These are phyloP conservation scores for Aspergillus viridinutans DNA, from an alignment of 2,329 filamentous ascomycete genomes.

Conservation along the genomic window DNA sequence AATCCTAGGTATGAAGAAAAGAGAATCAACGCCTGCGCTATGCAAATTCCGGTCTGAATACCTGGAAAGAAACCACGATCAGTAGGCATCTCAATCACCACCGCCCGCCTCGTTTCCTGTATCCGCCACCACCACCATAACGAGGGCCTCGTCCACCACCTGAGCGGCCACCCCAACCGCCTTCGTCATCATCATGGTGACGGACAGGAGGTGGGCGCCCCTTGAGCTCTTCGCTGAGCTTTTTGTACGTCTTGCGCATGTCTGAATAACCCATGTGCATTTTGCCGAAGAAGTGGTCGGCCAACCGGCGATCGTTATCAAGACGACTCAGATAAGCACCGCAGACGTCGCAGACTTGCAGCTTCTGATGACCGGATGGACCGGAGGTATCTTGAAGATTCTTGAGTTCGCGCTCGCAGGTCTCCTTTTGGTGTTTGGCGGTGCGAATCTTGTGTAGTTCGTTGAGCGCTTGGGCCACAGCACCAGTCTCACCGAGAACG, in stretches of 20 bases:
- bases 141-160: constrained; percentile 40
- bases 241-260: constrained; percentile 90
- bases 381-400: constrained; percentile 86
- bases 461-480: constrained; percentile 75
- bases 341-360: constrained; percentile 98
- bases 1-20: constrained; percentile 23
- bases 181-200: constrained; percentile 53
- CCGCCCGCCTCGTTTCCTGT: constrained; percentile 41
- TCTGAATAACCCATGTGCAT: constrained; percentile 98
- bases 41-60: constrained; percentile 28
- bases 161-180: constrained; percentile 43
- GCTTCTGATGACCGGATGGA: constrained; percentile 91
- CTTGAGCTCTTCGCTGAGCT: constrained; percentile 82
- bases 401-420: constrained; percentile 83
- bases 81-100: constrained; percentile 26
- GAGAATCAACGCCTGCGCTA: constrained; percentile 41
- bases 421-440: constrained; percentile 74
- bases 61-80: constrained; percentile 6
- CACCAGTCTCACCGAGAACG: constrained; percentile 74
- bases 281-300: constrained; percentile 98
- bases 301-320: constrained; percentile 88
- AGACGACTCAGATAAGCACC: constrained; percentile 88
- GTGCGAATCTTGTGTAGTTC: constrained; percentile 84
- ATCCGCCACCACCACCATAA: constrained; percentile 44
- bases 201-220: constrained; percentile 60